Evolutionary conservation across 1,139 yeast genomes (phyloP), one percentile per base, ranked within the genome.

Genomic region (Debaryomyces robertsiae): DNA sequence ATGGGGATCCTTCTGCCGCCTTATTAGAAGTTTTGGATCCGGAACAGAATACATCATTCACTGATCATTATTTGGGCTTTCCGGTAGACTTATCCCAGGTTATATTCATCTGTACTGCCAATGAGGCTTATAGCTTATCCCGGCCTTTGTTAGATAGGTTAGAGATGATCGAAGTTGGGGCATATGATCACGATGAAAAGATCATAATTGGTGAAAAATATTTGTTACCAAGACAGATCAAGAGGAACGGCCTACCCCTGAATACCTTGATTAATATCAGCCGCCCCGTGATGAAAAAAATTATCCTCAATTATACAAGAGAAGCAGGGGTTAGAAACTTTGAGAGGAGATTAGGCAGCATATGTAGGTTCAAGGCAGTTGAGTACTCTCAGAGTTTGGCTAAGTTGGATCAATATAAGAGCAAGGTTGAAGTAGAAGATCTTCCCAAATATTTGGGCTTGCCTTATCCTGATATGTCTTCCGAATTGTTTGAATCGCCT

Each of bases 1-100:
- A 85, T 52, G 96, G 97, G 2, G 96, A 90, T 55, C 96, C 96
- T 0, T 84, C 93, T 10, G 95, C 96, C 25, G 96, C 96, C 0
- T 69, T 90, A 55, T 70, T 90, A 45, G 96, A 90, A 58, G 94
- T 90, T 0, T 73, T 90, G 50, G 97, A 90, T 55, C 96, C 97
- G 0, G 96, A 90, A 59, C 96, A 90, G 59, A 90, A 90, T 60
- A 67, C 70, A 34, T 74, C 79, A 19, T 90, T 89, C 63, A 81
- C 79, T 33, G 97, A 90, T 60, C 95, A 89, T 56, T 90, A 88
- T 57, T 67, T 90, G 45, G 95, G 95, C 10, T 86, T 90, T 61
- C 96, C 96, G 0, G 75, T 89, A 25, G 96, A 90, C 57, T 68
- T 90, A 50, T 85, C 95, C 2, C 89, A 86, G 49, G 89, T 88